Evolutionary conservation across 345 rosid species (phyloP).

Genomic region (Erucastrum elatum): DNA sequence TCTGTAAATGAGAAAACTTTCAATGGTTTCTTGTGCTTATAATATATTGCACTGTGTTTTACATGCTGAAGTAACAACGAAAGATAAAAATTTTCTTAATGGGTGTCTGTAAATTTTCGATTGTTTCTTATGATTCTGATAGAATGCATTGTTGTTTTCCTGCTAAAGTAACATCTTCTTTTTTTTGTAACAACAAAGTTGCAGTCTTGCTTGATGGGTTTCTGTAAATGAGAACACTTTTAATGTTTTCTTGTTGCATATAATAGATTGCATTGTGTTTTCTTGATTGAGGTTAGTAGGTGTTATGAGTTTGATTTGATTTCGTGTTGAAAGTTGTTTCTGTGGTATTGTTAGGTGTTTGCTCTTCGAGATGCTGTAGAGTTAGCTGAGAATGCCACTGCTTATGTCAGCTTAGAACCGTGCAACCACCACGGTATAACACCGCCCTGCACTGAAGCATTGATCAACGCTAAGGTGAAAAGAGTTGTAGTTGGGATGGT

Average conservation of each 20-base stretch:
- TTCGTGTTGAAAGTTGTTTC: not conserved
- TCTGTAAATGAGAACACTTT: not conserved
- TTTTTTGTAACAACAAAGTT: no score
- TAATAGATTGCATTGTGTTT: not conserved
- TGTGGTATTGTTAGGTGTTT: constrained; percentile 55
- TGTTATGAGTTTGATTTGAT: not conserved
- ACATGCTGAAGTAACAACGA: constrained; percentile 76
- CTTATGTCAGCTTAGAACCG: constrained; percentile 91
- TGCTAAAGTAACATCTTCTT: no score
- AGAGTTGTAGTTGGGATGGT: constrained; percentile 78
- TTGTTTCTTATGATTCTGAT: no score
- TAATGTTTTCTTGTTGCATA: not conserved
- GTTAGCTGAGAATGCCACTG: constrained; percentile 74
- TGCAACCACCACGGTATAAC: constrained; percentile 91
- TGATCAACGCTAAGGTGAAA: constrained; percentile 79
- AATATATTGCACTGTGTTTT: not conserved
- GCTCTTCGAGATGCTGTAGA: constrained; percentile 81
- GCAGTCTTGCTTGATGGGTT: no score
- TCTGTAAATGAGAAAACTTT: constrained; percentile 30
- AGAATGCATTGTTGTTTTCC: no score
- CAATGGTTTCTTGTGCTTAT: not conserved
- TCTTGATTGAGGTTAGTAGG: no score
- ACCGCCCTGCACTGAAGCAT: constrained; percentile 84
- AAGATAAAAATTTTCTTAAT: not conserved
- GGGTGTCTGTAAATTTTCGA: no score